Percentiles rank a stretch among this genome's conserved stretches.
phyloP scores from a whole-genome alignment of 2,329 filamentous ascomycete species.

The Colletotrichum camelliae region DNA sequence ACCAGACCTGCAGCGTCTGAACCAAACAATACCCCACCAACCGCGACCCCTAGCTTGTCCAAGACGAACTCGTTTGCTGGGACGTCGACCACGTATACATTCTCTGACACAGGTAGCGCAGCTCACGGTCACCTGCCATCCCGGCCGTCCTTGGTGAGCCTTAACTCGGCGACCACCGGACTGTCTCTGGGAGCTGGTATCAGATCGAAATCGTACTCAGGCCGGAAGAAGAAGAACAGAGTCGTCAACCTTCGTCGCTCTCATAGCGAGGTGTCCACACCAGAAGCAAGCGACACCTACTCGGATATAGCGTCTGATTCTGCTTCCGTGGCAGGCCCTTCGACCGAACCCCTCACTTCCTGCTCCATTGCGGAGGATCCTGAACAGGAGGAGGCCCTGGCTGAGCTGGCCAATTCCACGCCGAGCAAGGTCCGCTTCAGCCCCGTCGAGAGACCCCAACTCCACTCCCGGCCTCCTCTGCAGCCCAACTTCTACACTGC shows the following conservation, averaged over 20 bases:
- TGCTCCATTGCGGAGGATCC: conserved; percentile 65
- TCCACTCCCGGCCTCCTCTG: conserved; percentile 34
- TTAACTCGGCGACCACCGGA: conserved; percentile 65
- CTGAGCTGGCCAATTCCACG: conserved; percentile 20
- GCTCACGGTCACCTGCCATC: conserved; percentile 68
- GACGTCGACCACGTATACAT: conserved; percentile 71
- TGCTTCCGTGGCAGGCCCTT: conserved; percentile 61
- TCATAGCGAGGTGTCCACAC: conserved; percentile 57
- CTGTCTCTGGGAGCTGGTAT: conserved; percentile 67
- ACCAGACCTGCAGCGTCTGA: conserved; percentile 77
- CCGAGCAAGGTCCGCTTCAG: conserved; percentile 49
- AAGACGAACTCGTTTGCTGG: conserved; percentile 69
- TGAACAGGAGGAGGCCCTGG: conserved; percentile 47
- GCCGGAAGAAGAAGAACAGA: conserved; percentile 81
- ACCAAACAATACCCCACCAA: conserved; percentile 47
- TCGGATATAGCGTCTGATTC: conserved; percentile 54
- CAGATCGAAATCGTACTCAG: conserved; percentile 62
- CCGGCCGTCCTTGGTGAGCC: conserved; percentile 69
- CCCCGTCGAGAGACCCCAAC: conserved; percentile 30
- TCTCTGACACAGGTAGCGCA: conserved; percentile 73
- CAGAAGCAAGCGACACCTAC: conserved; percentile 53
- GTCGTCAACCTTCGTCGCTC: conserved; percentile 80
- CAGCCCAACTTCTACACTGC: conserved; percentile 38
- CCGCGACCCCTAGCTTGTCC: conserved; percentile 59
- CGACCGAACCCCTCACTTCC: conserved; percentile 65